phyloP scores from a whole-genome alignment of 345 rosid genomes.

The rapeseed (Brassica napus) region DNA sequence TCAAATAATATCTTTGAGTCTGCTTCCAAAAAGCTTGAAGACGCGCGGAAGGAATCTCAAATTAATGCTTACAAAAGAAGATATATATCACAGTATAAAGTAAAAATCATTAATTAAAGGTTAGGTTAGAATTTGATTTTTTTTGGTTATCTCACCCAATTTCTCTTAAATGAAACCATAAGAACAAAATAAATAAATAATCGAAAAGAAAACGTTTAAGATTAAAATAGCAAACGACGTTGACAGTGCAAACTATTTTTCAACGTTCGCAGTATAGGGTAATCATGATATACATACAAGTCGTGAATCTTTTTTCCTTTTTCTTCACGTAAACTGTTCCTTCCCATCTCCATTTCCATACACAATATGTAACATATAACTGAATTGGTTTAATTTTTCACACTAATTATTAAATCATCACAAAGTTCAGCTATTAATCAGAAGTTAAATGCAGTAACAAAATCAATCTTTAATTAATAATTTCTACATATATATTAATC shows the following conservation, averaged over 20 bases:
- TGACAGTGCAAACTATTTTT: background rate
- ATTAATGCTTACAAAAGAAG: background rate
- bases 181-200: background rate
- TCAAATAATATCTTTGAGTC: conserved; percentile 10
- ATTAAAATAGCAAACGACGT: conserved; percentile 8
- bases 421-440: background rate
- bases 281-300: conserved; percentile 10
- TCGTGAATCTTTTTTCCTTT: background rate
- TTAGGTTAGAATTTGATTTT: conserved; percentile 23
- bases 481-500: background rate
- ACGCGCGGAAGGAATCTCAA: conserved; percentile 22
- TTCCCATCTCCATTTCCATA: conserved; percentile 10
- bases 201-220: conserved; percentile 22
- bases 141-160: background rate
- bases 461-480: background rate
- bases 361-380: background rate
- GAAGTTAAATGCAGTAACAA: background rate
- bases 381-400: background rate
- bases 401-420: background rate
- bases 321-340: conserved; percentile 3
- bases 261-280: conserved; percentile 6
- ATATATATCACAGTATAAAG: background rate
- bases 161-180: background rate
- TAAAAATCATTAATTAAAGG: conserved; percentile 18
- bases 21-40: conserved; percentile 30